Conservation (phyloP, 352 stramenopile species). For the Phytophthora rubi region DNA sequence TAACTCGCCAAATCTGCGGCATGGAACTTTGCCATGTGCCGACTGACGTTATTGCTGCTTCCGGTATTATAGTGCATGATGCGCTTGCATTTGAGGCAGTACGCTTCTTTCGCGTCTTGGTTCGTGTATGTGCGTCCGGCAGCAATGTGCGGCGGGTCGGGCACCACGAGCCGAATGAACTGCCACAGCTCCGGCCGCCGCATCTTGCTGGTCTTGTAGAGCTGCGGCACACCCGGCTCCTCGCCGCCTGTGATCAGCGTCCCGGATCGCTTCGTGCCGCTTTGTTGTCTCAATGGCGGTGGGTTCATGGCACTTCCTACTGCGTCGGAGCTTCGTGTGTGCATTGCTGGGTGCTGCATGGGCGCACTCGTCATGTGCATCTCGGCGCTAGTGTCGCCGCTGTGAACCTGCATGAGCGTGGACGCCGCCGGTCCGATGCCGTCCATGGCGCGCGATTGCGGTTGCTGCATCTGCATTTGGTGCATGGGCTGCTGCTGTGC, state of each 20-base stretch:
- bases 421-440: slow-evolving; percentile 24
- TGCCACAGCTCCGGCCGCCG: slow-evolving; percentile 61
- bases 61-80: slow-evolving; percentile 66
- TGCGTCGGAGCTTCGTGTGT: slow-evolving; percentile 9
- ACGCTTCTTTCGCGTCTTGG: slow-evolving; percentile 59
- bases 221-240: slow-evolving; percentile 36
- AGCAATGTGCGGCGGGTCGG: slow-evolving; percentile 48
- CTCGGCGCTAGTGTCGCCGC: not conserved
- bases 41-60: slow-evolving; percentile 64
- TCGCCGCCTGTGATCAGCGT: slow-evolving; percentile 18
- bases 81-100: slow-evolving; percentile 63
- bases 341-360: slow-evolving; percentile 13
- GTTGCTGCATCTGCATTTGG: slow-evolving; percentile 13
- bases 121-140: slow-evolving; percentile 55
- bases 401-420: slow-evolving; percentile 30
- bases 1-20: slow-evolving; percentile 46
- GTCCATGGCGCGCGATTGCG: slow-evolving; percentile 8
- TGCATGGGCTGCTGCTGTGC: slow-evolving; percentile 19
- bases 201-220: slow-evolving; percentile 70
- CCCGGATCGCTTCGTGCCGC: not conserved
- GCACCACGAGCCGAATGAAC: slow-evolving; percentile 61
- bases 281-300: not conserved
- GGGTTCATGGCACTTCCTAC: not conserved
- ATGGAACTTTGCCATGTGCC: slow-evolving; percentile 65
- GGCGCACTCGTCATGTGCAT: slow-evolving; percentile 17